Base-by-base conservation (phyloP, 345 rosid genomes). In the Triadica sebifera region DNA sequence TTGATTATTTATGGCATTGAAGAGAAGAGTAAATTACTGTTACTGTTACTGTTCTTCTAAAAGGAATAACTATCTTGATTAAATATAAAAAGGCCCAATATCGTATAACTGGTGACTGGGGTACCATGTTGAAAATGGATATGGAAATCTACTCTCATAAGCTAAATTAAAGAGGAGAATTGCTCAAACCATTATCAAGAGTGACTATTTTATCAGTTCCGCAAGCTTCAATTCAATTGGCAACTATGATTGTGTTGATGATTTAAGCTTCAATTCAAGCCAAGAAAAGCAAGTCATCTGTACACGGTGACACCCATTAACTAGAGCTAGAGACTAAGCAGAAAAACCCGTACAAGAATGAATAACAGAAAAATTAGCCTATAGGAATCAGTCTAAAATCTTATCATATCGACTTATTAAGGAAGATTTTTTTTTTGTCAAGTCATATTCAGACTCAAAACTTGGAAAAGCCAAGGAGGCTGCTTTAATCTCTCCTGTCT, bases 401-500 rank as follows among this genome's bases (percentile, higher is more conserved):
- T 69, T 24, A 60, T 75, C 76, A 37, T 78, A 77, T 83, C 80
- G 71, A 76, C 74, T 59, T 64, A 52, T 64, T 61, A 34, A 69
- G 71, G 72, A 66, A 69, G 64, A 72, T 19, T 73, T 51, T 70
- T 24, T 41, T 24, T 15, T 34, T 57, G 59, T 82, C 82, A 89
- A 77, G 89, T 81, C 80, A 89, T 86, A 77, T 91, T 88, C 59
- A 92, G 83, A 75, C 91, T 92, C 84, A 94, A 74, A 78, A 87
- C 93, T 82, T 92, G 97, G 72, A 81, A 79, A 79, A 92, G 80
- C 98, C 98, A 94, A 75, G 93, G 84, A 81, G 95, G 85, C 69
- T 89, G 91, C 46, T 84, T 86, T 74, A 84, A 43, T 64, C 87
- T 85, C 71, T 87, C 86, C 78, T 85, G 86, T 75, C 85, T 81